These are phyloP conservation scores for Penicillium cinerascens DNA, from an alignment of 495 filamentous ascomycete species.

Conservation along the genomic window DNA sequence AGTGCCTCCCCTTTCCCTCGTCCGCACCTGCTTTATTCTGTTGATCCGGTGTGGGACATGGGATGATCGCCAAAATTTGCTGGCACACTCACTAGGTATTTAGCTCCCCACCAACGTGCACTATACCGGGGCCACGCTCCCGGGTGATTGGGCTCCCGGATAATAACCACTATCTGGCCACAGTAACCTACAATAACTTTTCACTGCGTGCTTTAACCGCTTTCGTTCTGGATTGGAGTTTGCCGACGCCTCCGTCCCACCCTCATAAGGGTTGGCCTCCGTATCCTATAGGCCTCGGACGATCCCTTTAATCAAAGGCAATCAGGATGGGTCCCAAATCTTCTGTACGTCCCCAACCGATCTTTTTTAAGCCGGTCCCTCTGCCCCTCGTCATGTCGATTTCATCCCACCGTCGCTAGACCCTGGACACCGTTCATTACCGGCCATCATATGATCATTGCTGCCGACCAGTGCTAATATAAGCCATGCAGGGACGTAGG, in stretches of 20 bases:
- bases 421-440: background rate
- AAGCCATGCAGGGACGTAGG: constrained; percentile 18
- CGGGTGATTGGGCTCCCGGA: background rate
- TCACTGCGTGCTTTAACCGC: background rate
- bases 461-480: constrained; percentile 19
- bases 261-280: constrained; percentile 12
- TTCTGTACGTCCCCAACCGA: constrained; percentile 15
- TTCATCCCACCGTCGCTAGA: background rate
- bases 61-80: constrained; percentile 13
- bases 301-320: constrained; percentile 2
- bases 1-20: background rate
- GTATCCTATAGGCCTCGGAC: constrained; percentile 5
- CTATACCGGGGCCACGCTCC: background rate
- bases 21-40: constrained; percentile 1
- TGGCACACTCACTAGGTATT: constrained; percentile 7
- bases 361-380: background rate
- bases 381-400: background rate
- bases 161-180: background rate
- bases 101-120: constrained; percentile 9
- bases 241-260: background rate
- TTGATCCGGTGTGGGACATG: constrained; percentile 15
- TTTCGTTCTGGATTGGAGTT: constrained; percentile 4
- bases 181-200: background rate
- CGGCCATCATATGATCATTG: background rate
- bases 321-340: constrained; percentile 21